A percentile compares a stretch with the other conserved stretches of the same genome.
phyloP scores from a whole-genome alignment of 31 red algal species.

The Endocladia muricata region DNA sequence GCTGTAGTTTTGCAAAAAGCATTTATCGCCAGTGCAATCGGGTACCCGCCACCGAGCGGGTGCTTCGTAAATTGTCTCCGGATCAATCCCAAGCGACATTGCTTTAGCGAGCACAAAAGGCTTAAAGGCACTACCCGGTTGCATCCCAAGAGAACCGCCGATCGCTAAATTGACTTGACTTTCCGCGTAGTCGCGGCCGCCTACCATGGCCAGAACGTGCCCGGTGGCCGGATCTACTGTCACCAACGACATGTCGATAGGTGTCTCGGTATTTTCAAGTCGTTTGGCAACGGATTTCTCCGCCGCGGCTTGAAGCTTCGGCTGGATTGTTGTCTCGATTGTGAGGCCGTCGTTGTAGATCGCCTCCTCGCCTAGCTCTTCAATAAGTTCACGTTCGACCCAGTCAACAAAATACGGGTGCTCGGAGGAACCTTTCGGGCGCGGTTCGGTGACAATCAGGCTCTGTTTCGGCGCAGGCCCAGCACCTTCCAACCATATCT shows the following conservation, averaged over 20 bases:
- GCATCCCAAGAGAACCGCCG: not conserved
- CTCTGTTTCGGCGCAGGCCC: too few species aligned
- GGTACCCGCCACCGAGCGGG: too few species aligned
- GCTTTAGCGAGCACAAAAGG: slow-evolving; percentile 1
- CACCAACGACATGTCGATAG: too few species aligned
- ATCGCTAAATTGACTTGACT: not conserved
- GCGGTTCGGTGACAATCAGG: not conserved
- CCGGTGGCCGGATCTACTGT: not conserved
- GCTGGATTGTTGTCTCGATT: not conserved
- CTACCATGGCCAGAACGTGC: not conserved
- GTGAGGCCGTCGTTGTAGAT: not conserved
- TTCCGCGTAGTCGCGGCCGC: not conserved
- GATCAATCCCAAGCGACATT: too few species aligned
- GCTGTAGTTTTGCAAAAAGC: too few species aligned
- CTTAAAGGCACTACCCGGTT: slow-evolving; percentile 2
- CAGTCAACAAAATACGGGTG: not conserved
- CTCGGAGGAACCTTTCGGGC: too few species aligned
- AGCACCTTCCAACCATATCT: too few species aligned
- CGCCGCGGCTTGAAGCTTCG: not conserved
- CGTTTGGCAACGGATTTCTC: not conserved
- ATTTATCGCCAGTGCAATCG: too few species aligned
- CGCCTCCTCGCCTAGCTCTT: not conserved
- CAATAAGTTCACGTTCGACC: not conserved
- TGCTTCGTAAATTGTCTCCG: too few species aligned
- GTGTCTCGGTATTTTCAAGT: too few species aligned